Conservation (phyloP, 257 asterid species). For the Solanum verrucosum region DNA sequence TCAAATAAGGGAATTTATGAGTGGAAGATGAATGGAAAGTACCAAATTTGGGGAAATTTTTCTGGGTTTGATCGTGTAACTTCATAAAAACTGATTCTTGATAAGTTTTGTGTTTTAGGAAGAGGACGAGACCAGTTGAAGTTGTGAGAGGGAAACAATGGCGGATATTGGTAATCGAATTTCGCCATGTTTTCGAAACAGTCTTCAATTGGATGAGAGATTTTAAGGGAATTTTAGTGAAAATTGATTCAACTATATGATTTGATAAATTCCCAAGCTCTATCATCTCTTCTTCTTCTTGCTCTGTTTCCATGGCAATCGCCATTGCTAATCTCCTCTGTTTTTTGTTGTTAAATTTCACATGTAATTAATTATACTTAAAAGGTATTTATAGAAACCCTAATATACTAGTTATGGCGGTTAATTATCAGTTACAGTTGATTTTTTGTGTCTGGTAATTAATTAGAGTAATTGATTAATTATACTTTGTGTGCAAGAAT, state of each 20-base stretch:
- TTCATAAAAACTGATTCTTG: slow-evolving; percentile 3
- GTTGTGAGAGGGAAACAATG: slow-evolving; percentile 5
- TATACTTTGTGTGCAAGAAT: background rate
- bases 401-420: background rate
- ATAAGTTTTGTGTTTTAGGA: background rate
- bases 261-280: background rate
- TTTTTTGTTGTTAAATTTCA: background rate
- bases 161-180: slow-evolving; percentile 6
- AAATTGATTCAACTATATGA: background rate
- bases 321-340: background rate
- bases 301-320: background rate
- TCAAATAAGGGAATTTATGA: background rate
- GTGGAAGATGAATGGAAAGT: background rate
- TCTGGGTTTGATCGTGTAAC: background rate
- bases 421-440: background rate
- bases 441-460: background rate
- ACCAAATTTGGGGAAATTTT: background rate
- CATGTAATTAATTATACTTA: background rate
- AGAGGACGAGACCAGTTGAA: background rate
- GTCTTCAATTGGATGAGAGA: background rate
- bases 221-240: slow-evolving; percentile 10
- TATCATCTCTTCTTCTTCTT: background rate
- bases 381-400: background rate
- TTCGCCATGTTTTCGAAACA: slow-evolving; percentile 10
- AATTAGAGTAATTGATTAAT: background rate